Conservation (phyloP, 2,329 filamentous ascomycete genomes). For the Aspergillus brasiliensis region DNA sequence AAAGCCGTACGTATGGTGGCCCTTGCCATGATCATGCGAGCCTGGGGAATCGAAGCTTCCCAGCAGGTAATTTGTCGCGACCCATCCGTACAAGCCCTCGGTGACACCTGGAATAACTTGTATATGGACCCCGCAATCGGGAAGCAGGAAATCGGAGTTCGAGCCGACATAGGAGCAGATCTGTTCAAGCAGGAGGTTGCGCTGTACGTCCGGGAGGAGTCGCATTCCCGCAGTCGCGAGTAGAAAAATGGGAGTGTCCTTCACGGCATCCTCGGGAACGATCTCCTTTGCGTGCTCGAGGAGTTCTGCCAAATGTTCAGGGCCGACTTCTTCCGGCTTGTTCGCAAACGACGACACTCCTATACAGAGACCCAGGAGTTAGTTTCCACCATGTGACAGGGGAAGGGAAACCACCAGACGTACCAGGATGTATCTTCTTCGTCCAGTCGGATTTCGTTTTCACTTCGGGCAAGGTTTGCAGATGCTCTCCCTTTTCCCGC, state of each 20-base stretch:
- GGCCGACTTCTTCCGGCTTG: slow-evolving; percentile 73
- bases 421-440: slow-evolving; percentile 89
- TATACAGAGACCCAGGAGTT: slow-evolving; percentile 27
- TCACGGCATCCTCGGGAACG: slow-evolving; percentile 73
- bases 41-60: slow-evolving; percentile 82
- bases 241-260: slow-evolving; percentile 87
- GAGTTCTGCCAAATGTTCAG: slow-evolving; percentile 76
- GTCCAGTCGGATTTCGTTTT: slow-evolving; percentile 85
- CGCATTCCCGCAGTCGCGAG: slow-evolving; percentile 97
- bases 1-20: slow-evolving; percentile 94
- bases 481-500: slow-evolving; percentile 61
- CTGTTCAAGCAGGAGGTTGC: slow-evolving; percentile 70
- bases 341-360: slow-evolving; percentile 85
- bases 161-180: slow-evolving; percentile 80
- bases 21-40: slow-evolving; percentile 77
- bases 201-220: slow-evolving; percentile 73
- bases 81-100: slow-evolving; percentile 95
- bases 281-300: slow-evolving; percentile 78
- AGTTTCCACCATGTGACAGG: slow-evolving; percentile 4
- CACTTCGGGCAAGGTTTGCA: slow-evolving; percentile 74
- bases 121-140: slow-evolving; percentile 86
- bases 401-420: slow-evolving; percentile 7
- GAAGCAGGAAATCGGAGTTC: slow-evolving; percentile 78
- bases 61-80: slow-evolving; percentile 92
- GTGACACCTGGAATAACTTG: slow-evolving; percentile 96